Percentiles rank a stretch among this genome's conserved stretches.
phyloP scores from a whole-genome alignment of 768 basidiomycete species.

The Kwoniella shandongensis region DNA sequence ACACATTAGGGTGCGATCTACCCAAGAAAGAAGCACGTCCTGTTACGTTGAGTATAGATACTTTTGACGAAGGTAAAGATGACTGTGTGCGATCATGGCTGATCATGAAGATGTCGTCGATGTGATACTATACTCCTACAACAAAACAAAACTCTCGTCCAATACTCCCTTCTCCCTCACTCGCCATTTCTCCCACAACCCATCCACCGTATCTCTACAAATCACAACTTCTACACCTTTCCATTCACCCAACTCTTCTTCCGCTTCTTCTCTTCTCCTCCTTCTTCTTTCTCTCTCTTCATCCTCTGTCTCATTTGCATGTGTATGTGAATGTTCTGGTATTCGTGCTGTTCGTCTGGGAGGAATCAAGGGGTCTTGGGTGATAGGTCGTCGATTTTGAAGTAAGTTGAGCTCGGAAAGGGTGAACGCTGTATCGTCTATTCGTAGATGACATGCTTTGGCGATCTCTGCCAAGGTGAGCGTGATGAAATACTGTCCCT shows the following conservation, averaged over 20 bases:
- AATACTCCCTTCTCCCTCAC: slow-evolving; percentile 60
- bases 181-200: slow-evolving; percentile 65
- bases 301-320: neutral
- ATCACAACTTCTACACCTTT: slow-evolving; percentile 59
- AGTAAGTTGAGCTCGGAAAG: slow-evolving; percentile 83
- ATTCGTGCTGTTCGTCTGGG: neutral
- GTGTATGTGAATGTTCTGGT: neutral
- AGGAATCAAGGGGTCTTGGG: neutral
- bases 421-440: slow-evolving; percentile 85
- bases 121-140: too few species aligned
- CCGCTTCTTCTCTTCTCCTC: slow-evolving; percentile 15
- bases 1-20: too few species aligned
- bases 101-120: too few species aligned
- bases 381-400: slow-evolving; percentile 18
- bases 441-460: slow-evolving; percentile 71
- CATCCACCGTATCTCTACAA: slow-evolving; percentile 67
- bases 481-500: slow-evolving; percentile 32
- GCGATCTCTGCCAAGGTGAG: slow-evolving; percentile 72
- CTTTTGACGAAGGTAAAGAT: too few species aligned
- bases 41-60: too few species aligned
- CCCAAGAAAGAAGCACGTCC: too few species aligned
- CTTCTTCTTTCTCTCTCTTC: neutral
- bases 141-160: slow-evolving; percentile 49
- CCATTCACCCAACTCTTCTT: slow-evolving; percentile 52
- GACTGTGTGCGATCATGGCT: too few species aligned